Percentiles rank a stretch among this genome's conserved stretches.
phyloP scores from a whole-genome alignment of 305 asterid genomes.

The Fraxinus platypoda region DNA sequence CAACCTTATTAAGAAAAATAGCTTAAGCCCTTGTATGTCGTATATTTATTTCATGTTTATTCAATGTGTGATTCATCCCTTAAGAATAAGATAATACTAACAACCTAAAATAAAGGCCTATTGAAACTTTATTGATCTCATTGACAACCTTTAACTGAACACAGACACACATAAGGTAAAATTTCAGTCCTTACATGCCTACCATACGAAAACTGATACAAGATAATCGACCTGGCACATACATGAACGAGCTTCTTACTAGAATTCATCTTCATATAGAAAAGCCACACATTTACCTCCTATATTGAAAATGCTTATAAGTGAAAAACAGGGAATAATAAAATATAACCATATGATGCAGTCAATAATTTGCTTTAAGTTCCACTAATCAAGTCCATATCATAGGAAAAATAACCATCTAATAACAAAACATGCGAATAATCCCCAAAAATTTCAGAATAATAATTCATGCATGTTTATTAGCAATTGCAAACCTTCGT shows the following conservation, averaged over 20 bases:
- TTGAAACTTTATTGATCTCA: not conserved
- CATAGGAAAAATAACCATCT: not conserved
- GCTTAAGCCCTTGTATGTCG: no score
- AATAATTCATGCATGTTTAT: slow-evolving; percentile 1
- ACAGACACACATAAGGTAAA: not conserved
- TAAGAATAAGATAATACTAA: not conserved
- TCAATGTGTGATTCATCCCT: not conserved
- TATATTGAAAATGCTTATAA: not conserved
- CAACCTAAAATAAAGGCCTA: not conserved
- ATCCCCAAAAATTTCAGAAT: not conserved
- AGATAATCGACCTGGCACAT: not conserved
- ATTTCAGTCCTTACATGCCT: not conserved
- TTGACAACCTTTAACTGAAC: not conserved
- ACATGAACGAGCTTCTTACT: slow-evolving; percentile 9
- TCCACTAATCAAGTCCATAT: not conserved
- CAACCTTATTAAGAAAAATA: not conserved
- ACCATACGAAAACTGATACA: not conserved
- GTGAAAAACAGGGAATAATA: not conserved
- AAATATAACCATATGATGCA: not conserved
- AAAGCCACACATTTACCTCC: not conserved
- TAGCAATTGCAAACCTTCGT: slow-evolving; percentile 57
- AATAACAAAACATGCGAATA: not conserved
- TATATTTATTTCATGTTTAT: no score
- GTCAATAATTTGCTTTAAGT: not conserved
- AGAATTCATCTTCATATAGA: not conserved